phyloP scores from a whole-genome alignment of 163 green algal genomes.

The Prototheca cutis region DNA sequence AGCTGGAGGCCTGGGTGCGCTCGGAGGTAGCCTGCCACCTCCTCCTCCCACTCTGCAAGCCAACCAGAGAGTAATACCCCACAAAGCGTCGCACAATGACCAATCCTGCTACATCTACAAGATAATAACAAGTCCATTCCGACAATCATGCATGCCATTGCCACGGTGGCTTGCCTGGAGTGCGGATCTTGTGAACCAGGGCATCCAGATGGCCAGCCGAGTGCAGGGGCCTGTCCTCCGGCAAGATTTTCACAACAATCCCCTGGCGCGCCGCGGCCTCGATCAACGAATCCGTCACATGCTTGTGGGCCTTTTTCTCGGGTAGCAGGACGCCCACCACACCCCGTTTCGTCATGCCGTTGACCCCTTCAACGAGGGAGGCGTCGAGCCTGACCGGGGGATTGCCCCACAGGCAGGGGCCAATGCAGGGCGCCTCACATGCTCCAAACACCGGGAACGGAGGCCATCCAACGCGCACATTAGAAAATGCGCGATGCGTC shows the following conservation, averaged over 20 bases:
- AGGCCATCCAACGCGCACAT: too few species aligned
- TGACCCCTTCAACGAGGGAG: too few species aligned
- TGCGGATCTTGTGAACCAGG: conserved; percentile 44
- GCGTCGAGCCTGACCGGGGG: too few species aligned
- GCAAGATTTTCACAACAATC: conserved; percentile 25
- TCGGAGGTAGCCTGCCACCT: not conserved
- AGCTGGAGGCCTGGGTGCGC: not conserved
- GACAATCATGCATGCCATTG: not conserved
- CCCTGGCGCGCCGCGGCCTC: conserved; percentile 14
- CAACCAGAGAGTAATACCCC: too few species aligned
- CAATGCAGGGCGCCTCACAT: too few species aligned
- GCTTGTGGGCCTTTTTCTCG: conserved; percentile 33
- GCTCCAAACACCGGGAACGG: too few species aligned
- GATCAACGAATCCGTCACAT: conserved; percentile 30
- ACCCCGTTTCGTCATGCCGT: too few species aligned
- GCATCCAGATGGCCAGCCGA: conserved; percentile 37
- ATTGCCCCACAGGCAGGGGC: too few species aligned
- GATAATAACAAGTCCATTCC: too few species aligned
- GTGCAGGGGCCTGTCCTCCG: conserved; percentile 22
- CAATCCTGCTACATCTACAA: too few species aligned
- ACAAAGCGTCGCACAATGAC: too few species aligned
- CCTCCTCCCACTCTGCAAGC: not conserved
- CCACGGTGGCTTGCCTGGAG: conserved; percentile 24
- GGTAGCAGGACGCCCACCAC: conserved; percentile 24
- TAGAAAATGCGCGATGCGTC: too few species aligned